Evolutionary conservation across 257 asterid species (phyloP).

Genomic region (Plantago elongata): DNA sequence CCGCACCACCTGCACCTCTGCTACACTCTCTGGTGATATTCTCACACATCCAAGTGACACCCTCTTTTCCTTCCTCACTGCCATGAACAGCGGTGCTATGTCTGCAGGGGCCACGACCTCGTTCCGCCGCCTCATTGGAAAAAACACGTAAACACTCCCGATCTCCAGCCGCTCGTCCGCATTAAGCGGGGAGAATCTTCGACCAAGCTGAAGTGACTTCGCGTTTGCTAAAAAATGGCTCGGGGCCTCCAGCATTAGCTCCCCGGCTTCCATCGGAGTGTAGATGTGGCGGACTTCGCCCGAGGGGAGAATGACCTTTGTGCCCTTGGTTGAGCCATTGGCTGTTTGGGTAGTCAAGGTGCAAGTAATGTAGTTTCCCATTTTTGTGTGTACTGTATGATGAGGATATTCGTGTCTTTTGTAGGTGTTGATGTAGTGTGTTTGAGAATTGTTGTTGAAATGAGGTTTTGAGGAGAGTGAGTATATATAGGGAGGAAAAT

Average conservation of each 20-base stretch:
- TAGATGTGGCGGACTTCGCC: conserved; percentile 23
- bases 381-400: not conserved
- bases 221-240: conserved; percentile 37
- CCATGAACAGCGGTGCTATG: conserved; percentile 36
- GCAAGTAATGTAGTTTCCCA: conserved; percentile 19
- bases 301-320: conserved; percentile 24
- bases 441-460: not conserved
- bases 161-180: conserved; percentile 55
- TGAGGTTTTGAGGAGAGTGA: not conserved
- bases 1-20: not conserved
- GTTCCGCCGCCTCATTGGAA: conserved; percentile 44
- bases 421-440: not conserved
- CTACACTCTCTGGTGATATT: conserved; percentile 33
- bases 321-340: conserved; percentile 1
- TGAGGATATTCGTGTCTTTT: not conserved
- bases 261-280: conserved; percentile 23
- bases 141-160: conserved; percentile 35
- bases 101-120: conserved; percentile 41
- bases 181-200: conserved; percentile 39
- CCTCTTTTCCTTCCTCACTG: conserved; percentile 37
- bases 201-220: conserved; percentile 37
- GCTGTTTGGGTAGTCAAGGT: conserved; percentile 7
- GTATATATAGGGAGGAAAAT: not conserved
- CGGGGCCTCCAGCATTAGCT: conserved; percentile 31
- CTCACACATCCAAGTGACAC: conserved; percentile 25